phyloP scores from a whole-genome alignment of 2,329 filamentous ascomycete genomes.

The Xylariaceae sp. region DNA sequence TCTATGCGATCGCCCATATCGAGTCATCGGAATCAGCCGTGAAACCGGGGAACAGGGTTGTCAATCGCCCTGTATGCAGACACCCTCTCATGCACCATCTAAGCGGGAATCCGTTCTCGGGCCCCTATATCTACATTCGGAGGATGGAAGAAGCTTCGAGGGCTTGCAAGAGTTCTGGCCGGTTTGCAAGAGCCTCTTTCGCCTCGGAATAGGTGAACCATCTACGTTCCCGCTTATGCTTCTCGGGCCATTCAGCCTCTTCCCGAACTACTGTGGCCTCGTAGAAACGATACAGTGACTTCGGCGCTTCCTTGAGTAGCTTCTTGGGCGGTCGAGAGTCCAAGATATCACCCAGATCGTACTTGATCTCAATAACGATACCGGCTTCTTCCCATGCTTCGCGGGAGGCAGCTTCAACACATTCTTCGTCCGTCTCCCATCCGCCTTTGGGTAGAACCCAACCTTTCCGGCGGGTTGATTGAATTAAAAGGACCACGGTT shows the following conservation, averaged over 20 bases:
- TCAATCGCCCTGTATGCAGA: constrained; percentile 10
- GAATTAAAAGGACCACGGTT: constrained; percentile 83
- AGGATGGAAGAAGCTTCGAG: constrained; percentile 73
- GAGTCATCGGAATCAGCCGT: constrained; percentile 18
- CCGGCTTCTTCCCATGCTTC: constrained; percentile 99
- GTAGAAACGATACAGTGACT: constrained; percentile 71
- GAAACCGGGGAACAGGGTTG: constrained; percentile 5
- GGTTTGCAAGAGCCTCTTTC: constrained; percentile 64
- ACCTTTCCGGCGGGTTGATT: constrained; percentile 81
- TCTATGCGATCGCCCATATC: constrained; percentile 30
- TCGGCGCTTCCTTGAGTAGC: constrained; percentile 54
- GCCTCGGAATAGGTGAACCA: constrained; percentile 88
- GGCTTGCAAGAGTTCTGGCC: constrained; percentile 85
- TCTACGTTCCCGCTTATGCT: constrained; percentile 79
- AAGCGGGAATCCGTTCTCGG: constrained; percentile 8
- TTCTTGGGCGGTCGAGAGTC: constrained; percentile 79
- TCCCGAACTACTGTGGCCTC: constrained; percentile 84
- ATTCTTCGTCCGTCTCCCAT: constrained; percentile 92
- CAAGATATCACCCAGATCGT: constrained; percentile 78
- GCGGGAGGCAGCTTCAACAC: constrained; percentile 74
- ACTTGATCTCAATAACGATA: constrained; percentile 76
- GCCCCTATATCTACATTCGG: constrained; percentile 32
- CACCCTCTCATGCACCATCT: constrained; percentile 9
- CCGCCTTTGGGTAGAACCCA: constrained; percentile 98
- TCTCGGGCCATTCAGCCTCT: constrained; percentile 87